phyloP scores from a whole-genome alignment of 805 yeast species.

The Candida awuae region DNA sequence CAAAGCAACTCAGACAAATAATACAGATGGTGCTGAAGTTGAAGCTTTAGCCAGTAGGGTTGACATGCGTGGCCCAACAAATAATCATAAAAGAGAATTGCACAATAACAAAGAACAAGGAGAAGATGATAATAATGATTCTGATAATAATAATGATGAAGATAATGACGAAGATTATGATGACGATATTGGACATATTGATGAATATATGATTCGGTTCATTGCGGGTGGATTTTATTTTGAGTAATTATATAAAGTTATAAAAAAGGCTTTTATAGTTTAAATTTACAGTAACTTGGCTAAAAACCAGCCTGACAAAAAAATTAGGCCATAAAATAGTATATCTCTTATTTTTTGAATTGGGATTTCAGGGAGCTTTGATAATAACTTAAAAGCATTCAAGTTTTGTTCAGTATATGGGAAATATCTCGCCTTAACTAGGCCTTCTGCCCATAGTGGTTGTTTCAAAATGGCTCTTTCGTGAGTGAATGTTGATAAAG shows the following conservation, averaged over 20 bases:
- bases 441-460: conserved; percentile 56
- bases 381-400: conserved; percentile 6
- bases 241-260: conserved; percentile 20
- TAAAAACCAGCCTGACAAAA: conserved; percentile 9
- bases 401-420: conserved; percentile 39
- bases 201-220: conserved; percentile 90
- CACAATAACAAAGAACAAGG: conserved; percentile 20
- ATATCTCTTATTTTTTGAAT: neutral
- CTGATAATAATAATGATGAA: conserved; percentile 15
- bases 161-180: conserved; percentile 40
- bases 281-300: conserved; percentile 5
- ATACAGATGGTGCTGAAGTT: conserved; percentile 9
- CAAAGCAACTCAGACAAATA: conserved; percentile 14
- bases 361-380: conserved; percentile 14
- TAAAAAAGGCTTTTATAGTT: neutral
- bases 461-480: conserved; percentile 60
- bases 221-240: conserved; percentile 76
- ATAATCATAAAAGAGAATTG: conserved; percentile 10
- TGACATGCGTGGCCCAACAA: conserved; percentile 11
- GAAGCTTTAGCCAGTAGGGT: conserved; percentile 20
- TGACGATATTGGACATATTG: conserved; percentile 73
- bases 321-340: neutral
- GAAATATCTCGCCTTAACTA: conserved; percentile 54
- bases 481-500: conserved; percentile 70
- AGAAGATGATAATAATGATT: conserved; percentile 11